Percentiles rank a stretch among this genome's conserved stretches.
Evolutionary conservation across 2,329 filamentous ascomycete genomes (phyloP).

Genomic region (Aspergillus sp.): DNA sequence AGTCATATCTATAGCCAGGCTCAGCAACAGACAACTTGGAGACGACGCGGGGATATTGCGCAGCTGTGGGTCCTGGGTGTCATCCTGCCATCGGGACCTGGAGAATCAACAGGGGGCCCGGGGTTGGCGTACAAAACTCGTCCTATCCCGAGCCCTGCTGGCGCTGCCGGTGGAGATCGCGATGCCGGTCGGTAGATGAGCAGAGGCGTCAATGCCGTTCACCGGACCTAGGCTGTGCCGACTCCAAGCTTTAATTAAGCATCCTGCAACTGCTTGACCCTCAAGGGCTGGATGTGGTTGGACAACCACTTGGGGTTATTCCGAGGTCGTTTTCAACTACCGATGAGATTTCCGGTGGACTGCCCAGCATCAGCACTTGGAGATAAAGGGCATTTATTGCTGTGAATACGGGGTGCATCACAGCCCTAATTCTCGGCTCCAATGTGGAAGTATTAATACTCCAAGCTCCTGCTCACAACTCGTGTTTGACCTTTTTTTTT

Average conservation of each 20-base stretch:
- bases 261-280: not conserved
- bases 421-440: too few relatives aligned
- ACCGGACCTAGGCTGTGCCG: too few relatives aligned
- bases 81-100: not conserved
- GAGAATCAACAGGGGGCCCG: not conserved
- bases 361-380: too few relatives aligned
- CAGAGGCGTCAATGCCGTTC: not conserved
- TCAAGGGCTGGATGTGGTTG: not conserved
- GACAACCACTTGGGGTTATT: not conserved
- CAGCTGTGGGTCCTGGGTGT: not conserved
- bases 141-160: not conserved
- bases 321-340: not conserved
- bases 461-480: too few relatives aligned
- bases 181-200: not conserved
- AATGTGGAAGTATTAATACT: too few relatives aligned
- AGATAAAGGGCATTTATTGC: too few relatives aligned
- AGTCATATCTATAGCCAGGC: not conserved
- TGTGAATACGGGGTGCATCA: too few relatives aligned
- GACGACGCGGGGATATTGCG: not conserved
- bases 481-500: too few relatives aligned
- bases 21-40: too few relatives aligned
- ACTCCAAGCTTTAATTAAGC: not conserved
- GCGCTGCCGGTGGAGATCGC: not conserved
- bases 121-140: not conserved
- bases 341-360: not conserved